Base-by-base conservation (phyloP, 2,329 filamentous ascomycete genomes). In the Dactylonectria estremocensis region DNA sequence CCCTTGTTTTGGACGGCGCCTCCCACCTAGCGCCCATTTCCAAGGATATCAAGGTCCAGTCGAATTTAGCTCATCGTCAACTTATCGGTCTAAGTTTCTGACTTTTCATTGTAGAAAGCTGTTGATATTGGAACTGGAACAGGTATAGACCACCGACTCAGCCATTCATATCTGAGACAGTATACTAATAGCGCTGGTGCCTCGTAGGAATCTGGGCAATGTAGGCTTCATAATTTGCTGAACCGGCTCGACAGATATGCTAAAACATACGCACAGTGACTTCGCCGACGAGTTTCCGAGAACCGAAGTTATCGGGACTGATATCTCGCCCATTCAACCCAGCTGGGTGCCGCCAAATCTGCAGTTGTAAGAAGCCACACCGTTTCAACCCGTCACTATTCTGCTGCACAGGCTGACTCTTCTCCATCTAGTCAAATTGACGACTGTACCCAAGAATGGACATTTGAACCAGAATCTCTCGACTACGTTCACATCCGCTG, bases 391-490 rank as follows among this genome's bases (percentile, higher is more conserved):
- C 1, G 8, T 43, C 4, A 7, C 40, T 43, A n/a, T 6, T 33
- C 5, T 1, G 4, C 7, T 31, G n/a, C 9, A 10, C 1, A 37
- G 3, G 8, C 53, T 54, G 0, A 60, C 16, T 11, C 4, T 22
- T 11, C 4, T 18, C 4, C 5, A 43, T 16, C 4, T 5, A 72
- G 69, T 18, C 67, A 72, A 50, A 72, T 72, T 0, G 70, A 72
- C 7, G 70, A 72, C 33, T 72, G 68, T 3, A 72, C 70, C 3
- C 70, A 69, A 43, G 66, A 70, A 43, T 72, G 71, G 71, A 72
- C 71, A 3, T 72, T 71, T 31, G 57, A 43, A 0, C 54, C 60
- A 0, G 61, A 71, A 10, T 72, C 66, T 1, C 61, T 67, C 1
- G 69, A 72, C 4, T 72, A 71, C 8, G 58, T 72, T 14, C 70